A percentile compares a stretch with the other conserved stretches of the same genome.
These are phyloP conservation scores for Drosera capensis DNA, from an alignment of 148 eudicot species.

Conservation along the genomic window DNA sequence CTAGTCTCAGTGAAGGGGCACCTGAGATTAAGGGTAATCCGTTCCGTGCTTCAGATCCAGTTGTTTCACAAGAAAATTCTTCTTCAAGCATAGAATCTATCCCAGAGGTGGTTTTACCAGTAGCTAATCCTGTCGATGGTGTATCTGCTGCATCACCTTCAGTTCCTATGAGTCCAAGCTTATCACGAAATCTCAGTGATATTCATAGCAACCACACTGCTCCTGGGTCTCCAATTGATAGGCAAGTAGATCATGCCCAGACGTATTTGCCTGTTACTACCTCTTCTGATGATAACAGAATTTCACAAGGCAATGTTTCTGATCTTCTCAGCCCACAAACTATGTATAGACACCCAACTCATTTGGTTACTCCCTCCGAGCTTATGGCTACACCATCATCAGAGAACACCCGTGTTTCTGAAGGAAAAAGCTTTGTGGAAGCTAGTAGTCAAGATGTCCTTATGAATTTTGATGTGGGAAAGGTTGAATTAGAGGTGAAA, in stretches of 20 bases:
- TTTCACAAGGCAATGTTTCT: conserved; percentile 33
- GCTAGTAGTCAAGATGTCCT: conserved; percentile 44
- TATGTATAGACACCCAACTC: conserved; percentile 87
- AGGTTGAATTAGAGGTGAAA: conserved; percentile 65
- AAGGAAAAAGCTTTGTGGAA: conserved; percentile 40
- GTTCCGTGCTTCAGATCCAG: conserved; percentile 30
- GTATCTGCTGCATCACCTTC: conserved; percentile 45
- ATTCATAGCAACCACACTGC: conserved; percentile 32
- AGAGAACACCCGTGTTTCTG: conserved; percentile 34
- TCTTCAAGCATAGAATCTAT: conserved; percentile 31
- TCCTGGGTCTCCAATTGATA: conserved; percentile 52
- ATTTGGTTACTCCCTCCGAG: conserved; percentile 87
- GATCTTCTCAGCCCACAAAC: conserved; percentile 28
- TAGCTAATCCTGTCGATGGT: conserved; percentile 28
- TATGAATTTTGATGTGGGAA: conserved; percentile 34
- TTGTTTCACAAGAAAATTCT: conserved; percentile 20
- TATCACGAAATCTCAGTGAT: conserved; percentile 45
- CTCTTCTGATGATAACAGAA: conserved; percentile 36
- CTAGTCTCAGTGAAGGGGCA: conserved; percentile 23
- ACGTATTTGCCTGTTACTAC: conserved; percentile 26
- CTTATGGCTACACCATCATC: conserved; percentile 70
- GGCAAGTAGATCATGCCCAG: conserved; percentile 50
- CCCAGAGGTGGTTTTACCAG: conserved; percentile 22
- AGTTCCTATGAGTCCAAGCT: conserved; percentile 54
- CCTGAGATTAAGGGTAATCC: conserved; percentile 27